These are phyloP conservation scores for Oryza brachyantha DNA, from an alignment of 176 grass and related monocot genomes.

Conservation along the genomic window DNA sequence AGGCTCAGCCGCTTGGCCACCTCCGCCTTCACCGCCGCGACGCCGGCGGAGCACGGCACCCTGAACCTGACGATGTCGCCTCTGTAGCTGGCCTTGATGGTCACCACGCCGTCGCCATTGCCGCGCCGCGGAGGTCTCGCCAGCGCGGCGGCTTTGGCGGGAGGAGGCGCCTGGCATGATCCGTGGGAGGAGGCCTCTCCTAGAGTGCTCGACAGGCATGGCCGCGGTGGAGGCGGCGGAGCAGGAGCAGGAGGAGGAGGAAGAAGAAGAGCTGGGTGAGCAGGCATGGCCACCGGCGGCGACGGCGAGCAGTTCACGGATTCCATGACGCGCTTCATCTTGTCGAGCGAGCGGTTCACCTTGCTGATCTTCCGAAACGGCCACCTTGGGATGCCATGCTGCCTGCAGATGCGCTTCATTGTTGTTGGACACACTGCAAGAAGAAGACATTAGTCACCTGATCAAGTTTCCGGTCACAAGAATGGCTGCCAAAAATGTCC, in stretches of 20 bases:
- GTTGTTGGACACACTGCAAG: constrained; percentile 81
- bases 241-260: background rate
- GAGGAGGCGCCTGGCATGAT: constrained; percentile 55
- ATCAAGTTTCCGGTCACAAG: background rate
- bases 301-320: constrained; percentile 44
- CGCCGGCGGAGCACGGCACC: constrained; percentile 29
- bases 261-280: constrained; percentile 12
- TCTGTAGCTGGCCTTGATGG: constrained; percentile 68
- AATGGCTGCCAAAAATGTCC: background rate
- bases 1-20: constrained; percentile 65
- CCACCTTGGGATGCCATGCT: constrained; percentile 84
- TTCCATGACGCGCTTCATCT: constrained; percentile 63
- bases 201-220: constrained; percentile 21
- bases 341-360: constrained; percentile 67
- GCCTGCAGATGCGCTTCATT: constrained; percentile 95
- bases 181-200: constrained; percentile 52
- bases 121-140: background rate
- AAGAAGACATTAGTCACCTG: too few relatives aligned
- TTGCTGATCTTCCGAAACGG: constrained; percentile 89
- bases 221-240: background rate
- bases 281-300: background rate
- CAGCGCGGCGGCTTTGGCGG: background rate
- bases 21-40: constrained; percentile 46
- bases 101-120: constrained; percentile 39
- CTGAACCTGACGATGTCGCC: constrained; percentile 83